Conservation (phyloP, 2,329 filamentous ascomycete species). For the Graphilbum fragrans region DNA sequence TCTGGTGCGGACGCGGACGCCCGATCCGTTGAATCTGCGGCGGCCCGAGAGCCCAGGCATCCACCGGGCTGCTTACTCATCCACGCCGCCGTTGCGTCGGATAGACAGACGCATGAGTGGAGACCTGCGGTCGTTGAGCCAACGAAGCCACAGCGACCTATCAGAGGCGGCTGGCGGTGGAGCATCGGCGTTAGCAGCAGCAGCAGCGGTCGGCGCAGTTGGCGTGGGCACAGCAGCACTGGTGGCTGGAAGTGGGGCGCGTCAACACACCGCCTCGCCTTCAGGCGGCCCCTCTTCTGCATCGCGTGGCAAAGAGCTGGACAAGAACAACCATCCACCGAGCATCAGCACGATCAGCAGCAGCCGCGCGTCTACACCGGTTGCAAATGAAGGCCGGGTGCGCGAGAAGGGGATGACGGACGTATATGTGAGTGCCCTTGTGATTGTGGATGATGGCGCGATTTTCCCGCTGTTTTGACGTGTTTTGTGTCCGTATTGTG, state of each 20-base stretch:
- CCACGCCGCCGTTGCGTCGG: conserved; percentile 60
- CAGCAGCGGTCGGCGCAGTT: conserved; percentile 5
- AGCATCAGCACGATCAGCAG: conserved; percentile 1
- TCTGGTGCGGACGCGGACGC: conserved; percentile 37
- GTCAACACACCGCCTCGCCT: conserved; percentile 10
- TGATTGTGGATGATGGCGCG: conserved; percentile 18
- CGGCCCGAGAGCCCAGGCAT: conserved; percentile 54
- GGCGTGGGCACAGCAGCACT: conserved; percentile 11
- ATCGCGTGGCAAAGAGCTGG: not conserved
- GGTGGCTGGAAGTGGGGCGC: not conserved
- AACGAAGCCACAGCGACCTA: conserved; percentile 18
- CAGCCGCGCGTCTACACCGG: conserved; percentile 40
- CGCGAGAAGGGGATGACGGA: conserved; percentile 77
- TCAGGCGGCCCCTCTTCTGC: conserved; percentile 10
- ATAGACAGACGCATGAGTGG: conserved; percentile 58
- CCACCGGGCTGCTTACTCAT: conserved; percentile 28
- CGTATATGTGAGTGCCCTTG: conserved; percentile 91
- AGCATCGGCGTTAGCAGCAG: not conserved
- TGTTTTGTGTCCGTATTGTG: not conserved
- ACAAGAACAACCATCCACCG: not conserved
- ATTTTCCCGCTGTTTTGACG: not conserved
- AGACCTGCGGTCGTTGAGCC: conserved; percentile 60
- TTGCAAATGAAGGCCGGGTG: conserved; percentile 78
- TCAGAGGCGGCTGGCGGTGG: not conserved
- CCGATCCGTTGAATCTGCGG: conserved; percentile 40